Evolutionary conservation across 2,329 filamentous ascomycete species (phyloP).

Genomic region (Didymella segeticola): DNA sequence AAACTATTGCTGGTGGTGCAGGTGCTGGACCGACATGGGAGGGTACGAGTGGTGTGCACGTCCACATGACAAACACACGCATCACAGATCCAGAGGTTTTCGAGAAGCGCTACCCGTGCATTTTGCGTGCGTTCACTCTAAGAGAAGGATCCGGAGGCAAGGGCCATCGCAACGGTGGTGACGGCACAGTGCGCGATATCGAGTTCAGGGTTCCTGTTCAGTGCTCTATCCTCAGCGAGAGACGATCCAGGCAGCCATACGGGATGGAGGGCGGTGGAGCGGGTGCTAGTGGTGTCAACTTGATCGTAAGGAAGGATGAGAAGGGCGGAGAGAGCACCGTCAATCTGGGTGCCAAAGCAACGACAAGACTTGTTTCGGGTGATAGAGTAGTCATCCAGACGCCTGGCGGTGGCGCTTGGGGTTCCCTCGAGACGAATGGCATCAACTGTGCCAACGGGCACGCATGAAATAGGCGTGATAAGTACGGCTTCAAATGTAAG

Average conservation of each 20-base stretch:
- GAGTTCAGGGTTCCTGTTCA: conserved; percentile 5
- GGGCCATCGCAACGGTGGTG: background rate
- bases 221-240: conserved; percentile 7
- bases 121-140: conserved; percentile 2
- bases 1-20: conserved; percentile 5
- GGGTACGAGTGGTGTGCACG: conserved; percentile 9
- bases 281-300: conserved; percentile 1
- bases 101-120: conserved; percentile 4
- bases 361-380: conserved; percentile 1
- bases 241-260: conserved; percentile 4
- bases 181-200: conserved; percentile 9
- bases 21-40: conserved; percentile 9
- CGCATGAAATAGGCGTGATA: background rate
- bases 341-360: conserved; percentile 8
- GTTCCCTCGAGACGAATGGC: background rate
- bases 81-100: conserved; percentile 9
- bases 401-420: conserved; percentile 7
- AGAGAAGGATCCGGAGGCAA: conserved; percentile 1
- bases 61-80: conserved; percentile 12
- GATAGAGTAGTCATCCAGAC: conserved; percentile 7
- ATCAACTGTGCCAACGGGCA: background rate
- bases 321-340: conserved; percentile 1
- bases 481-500: background rate
- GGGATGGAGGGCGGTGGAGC: conserved; percentile 6
- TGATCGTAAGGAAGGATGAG: conserved; percentile 5